These are phyloP conservation scores for Kurtzmaniella natalensis DNA, from an alignment of 1,139 yeast genomes.

Conservation along the genomic window DNA sequence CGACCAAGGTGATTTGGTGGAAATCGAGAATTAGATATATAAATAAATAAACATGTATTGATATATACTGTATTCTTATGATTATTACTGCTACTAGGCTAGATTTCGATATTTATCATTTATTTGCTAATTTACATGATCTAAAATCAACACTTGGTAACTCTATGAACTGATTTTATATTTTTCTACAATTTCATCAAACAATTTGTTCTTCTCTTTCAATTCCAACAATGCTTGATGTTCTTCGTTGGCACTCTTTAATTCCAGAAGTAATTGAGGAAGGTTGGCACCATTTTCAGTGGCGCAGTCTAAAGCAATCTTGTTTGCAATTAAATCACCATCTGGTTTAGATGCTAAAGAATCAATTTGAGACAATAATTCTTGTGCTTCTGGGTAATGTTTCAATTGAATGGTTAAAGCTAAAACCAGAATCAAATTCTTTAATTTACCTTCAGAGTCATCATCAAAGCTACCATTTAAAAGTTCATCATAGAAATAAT, in stretches of 20 bases:
- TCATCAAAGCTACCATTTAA: slow-evolving; percentile 44
- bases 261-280: slow-evolving; percentile 34
- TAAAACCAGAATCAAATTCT: slow-evolving; percentile 33
- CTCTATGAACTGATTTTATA: slow-evolving; percentile 22
- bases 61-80: too few species aligned
- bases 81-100: too few species aligned
- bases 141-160: too few species aligned
- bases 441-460: slow-evolving; percentile 34
- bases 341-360: slow-evolving; percentile 30
- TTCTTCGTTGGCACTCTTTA: slow-evolving; percentile 38
- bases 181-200: slow-evolving; percentile 55
- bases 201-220: slow-evolving; percentile 47
- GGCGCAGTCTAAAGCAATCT: slow-evolving; percentile 50
- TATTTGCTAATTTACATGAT: too few species aligned
- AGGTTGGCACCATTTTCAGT: slow-evolving; percentile 42
- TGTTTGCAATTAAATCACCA: slow-evolving; percentile 56
- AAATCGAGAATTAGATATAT: slow-evolving; percentile 18
- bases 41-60: too few species aligned
- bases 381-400: slow-evolving; percentile 44
- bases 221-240: slow-evolving; percentile 52
- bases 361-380: slow-evolving; percentile 42
- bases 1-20: slow-evolving; percentile 40
- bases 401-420: slow-evolving; percentile 43
- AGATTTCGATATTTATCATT: too few species aligned
- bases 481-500: slow-evolving; percentile 71